phyloP scores from a whole-genome alignment of 2,329 filamentous ascomycete species.

The Fragosphaeria purpurea region DNA sequence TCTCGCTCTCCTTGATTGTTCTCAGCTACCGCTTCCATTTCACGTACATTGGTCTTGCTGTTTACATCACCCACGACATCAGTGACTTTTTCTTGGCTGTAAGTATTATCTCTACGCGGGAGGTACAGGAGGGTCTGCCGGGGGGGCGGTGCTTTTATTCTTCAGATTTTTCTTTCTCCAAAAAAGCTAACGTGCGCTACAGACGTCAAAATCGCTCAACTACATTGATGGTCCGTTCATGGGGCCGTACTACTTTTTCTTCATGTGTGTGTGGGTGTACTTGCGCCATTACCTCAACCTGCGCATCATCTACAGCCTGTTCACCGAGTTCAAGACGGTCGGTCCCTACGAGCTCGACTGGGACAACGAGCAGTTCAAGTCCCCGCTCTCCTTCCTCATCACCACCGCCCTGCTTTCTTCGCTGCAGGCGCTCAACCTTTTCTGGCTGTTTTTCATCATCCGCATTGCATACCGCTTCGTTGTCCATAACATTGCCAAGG shows the following conservation, averaged over 20 bases:
- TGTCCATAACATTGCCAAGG: slow-evolving; percentile 49
- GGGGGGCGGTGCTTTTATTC: background rate
- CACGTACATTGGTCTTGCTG: slow-evolving; percentile 84
- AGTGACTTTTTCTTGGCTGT: slow-evolving; percentile 93
- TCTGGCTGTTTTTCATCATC: slow-evolving; percentile 72
- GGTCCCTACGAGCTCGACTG: slow-evolving; percentile 69
- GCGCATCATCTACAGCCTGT: slow-evolving; percentile 62
- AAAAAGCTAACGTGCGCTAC: background rate
- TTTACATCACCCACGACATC: slow-evolving; percentile 92
- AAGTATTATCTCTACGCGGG: slow-evolving; percentile 26
- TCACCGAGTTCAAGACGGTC: slow-evolving; percentile 65
- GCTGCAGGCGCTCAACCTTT: slow-evolving; percentile 67
- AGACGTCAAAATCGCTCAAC: slow-evolving; percentile 87
- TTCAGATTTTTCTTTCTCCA: background rate
- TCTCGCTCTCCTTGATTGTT: slow-evolving; percentile 73
- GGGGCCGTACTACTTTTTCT: slow-evolving; percentile 74
- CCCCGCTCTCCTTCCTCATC: slow-evolving; percentile 57
- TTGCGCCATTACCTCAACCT: slow-evolving; percentile 79
- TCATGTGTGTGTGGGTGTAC: slow-evolving; percentile 81
- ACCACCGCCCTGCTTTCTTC: slow-evolving; percentile 53
- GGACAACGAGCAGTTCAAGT: slow-evolving; percentile 70
- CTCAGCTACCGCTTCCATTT: slow-evolving; percentile 94
- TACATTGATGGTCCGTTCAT: slow-evolving; percentile 74
- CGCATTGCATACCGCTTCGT: slow-evolving; percentile 65
- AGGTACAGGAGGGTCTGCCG: no score